phyloP scores from a whole-genome alignment of 2,329 filamentous ascomycete genomes.

The Blastomyces emzantsi region DNA sequence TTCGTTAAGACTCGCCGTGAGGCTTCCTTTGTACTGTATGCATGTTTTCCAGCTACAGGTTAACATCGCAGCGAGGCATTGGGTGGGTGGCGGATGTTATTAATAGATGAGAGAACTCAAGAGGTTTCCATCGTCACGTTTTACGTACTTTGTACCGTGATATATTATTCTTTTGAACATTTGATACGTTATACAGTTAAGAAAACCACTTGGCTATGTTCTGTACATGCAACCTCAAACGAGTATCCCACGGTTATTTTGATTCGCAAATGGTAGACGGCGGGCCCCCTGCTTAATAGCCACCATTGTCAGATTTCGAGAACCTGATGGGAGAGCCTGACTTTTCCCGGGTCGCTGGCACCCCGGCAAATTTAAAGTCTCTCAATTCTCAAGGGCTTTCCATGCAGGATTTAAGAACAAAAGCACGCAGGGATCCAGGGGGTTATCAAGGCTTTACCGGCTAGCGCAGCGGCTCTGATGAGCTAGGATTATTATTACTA shows the following conservation, averaged over 20 bases:
- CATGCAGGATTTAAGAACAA: neutral
- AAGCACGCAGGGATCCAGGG: neutral
- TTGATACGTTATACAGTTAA: neutral
- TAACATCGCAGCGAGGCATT: too few relatives aligned
- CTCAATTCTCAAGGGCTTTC: neutral
- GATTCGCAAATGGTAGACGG: neutral
- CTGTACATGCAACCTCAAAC: neutral
- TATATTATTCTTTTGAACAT: neutral
- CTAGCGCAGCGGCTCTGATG: neutral
- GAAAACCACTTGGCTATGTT: neutral
- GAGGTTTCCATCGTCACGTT: neutral
- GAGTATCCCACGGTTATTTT: neutral
- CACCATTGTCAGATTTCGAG: neutral
- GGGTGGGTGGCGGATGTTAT: too few relatives aligned
- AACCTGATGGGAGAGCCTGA: neutral
- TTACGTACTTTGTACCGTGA: neutral
- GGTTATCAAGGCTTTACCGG: neutral
- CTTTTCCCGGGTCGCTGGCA: neutral
- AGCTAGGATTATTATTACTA: neutral
- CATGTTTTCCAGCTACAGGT: too few relatives aligned
- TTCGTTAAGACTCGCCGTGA: neutral
- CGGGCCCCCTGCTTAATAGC: neutral
- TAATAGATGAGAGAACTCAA: neutral
- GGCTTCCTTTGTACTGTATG: neutral
- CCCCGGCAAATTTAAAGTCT: neutral